Conservation (phyloP, 345 rosid genomes). For the Populus simonii region DNA sequence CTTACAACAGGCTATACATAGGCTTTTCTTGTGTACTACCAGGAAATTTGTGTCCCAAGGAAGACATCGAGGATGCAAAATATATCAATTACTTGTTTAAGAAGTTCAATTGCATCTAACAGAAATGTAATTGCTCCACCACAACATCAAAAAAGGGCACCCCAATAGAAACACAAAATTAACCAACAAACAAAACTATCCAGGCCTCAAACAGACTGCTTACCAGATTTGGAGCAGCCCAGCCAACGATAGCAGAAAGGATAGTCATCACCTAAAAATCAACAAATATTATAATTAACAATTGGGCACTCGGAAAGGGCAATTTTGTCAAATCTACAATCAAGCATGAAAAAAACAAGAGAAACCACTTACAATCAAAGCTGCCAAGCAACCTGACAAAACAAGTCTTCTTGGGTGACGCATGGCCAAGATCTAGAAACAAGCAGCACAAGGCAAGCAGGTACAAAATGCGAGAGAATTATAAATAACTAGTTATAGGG, state of each 20-base stretch:
- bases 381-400: constrained; percentile 75
- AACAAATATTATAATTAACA: constrained; percentile 8
- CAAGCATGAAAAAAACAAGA: not conserved
- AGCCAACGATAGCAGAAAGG: constrained; percentile 76
- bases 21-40: not conserved
- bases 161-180: constrained; percentile 5
- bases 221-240: constrained; percentile 97
- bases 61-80: not conserved
- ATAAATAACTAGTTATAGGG: no score
- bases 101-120: not conserved
- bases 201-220: constrained; percentile 22
- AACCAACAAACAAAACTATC: constrained; percentile 1
- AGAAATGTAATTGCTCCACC: not conserved
- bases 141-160: not conserved
- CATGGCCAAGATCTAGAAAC: constrained; percentile 89
- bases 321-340: constrained; percentile 7
- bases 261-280: constrained; percentile 77
- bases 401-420: constrained; percentile 95
- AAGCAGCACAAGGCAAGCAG: constrained; percentile 14
- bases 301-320: not conserved
- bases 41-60: not conserved
- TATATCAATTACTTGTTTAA: not conserved
- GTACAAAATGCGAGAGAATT: no score
- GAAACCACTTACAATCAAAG: constrained; percentile 59
- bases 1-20: not conserved